phyloP scores from a whole-genome alignment of 2,329 filamentous ascomycete genomes.

The Cytospora mali region DNA sequence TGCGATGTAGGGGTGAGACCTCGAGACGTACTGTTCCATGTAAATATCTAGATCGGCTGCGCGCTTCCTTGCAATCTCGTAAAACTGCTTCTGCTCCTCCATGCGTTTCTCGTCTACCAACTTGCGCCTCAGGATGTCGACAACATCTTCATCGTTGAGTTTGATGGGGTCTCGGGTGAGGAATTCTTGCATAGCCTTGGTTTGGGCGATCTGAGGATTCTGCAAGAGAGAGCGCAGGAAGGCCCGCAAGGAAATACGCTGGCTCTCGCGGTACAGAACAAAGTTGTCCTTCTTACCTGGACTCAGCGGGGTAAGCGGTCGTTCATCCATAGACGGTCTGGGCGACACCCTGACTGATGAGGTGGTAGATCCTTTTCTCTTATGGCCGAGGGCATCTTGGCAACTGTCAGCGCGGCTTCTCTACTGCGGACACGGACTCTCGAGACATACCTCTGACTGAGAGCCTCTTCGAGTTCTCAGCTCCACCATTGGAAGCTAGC shows the following conservation, averaged over 20 bases:
- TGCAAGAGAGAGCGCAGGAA: slow-evolving; percentile 86
- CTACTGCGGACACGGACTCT: slow-evolving; percentile 3
- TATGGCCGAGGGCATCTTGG: slow-evolving; percentile 36
- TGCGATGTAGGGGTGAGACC: slow-evolving; percentile 7
- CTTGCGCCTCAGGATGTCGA: slow-evolving; percentile 79
- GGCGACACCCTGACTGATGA: slow-evolving; percentile 44
- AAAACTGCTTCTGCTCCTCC: slow-evolving; percentile 91
- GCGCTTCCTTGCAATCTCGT: slow-evolving; percentile 88
- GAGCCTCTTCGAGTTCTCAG: slow-evolving; percentile 42
- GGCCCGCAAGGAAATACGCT: slow-evolving; percentile 87
- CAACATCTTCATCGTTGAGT: slow-evolving; percentile 77
- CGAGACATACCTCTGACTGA: slow-evolving; percentile 44
- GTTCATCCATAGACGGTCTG: slow-evolving; percentile 49
- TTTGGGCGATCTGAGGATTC: slow-evolving; percentile 81
- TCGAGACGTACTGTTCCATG: slow-evolving; percentile 79
- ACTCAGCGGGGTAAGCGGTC: slow-evolving; percentile 36
- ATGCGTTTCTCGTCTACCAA: slow-evolving; percentile 84
- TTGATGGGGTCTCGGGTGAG: slow-evolving; percentile 72
- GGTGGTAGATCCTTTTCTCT: slow-evolving; percentile 41
- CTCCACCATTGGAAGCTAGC: slow-evolving; percentile 30
- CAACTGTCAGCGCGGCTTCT: neutral
- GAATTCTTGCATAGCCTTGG: slow-evolving; percentile 83
- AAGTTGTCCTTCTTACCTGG: slow-evolving; percentile 40
- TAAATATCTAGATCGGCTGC: slow-evolving; percentile 94
- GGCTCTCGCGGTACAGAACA: slow-evolving; percentile 79